These are phyloP conservation scores for Fistulina hepatica DNA, from an alignment of 1,284 basidiomycete genomes.

Conservation along the genomic window DNA sequence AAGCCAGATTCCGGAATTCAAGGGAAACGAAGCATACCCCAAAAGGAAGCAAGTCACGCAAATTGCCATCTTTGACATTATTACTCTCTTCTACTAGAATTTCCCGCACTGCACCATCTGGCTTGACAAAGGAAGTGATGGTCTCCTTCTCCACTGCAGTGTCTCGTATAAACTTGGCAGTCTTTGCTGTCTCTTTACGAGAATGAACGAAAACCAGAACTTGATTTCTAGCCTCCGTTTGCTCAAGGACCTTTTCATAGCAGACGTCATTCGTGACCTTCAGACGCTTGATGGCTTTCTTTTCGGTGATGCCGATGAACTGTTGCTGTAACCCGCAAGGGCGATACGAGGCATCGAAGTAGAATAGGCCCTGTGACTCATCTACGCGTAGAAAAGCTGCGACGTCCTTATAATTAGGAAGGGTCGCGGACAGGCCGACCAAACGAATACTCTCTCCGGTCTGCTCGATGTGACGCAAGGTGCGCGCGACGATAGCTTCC, in stretches of 20 bases:
- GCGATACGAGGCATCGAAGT: constrained; percentile 90
- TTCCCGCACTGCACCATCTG: constrained; percentile 81
- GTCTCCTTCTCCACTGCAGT: constrained; percentile 95
- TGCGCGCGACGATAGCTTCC: constrained; percentile 85
- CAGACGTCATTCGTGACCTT: constrained; percentile 99
- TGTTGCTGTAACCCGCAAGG: constrained; percentile 95
- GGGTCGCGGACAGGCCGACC: constrained; percentile 90
- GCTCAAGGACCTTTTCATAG: constrained; percentile 96
- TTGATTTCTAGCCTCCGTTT: constrained; percentile 85
- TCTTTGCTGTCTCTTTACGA: constrained; percentile 97
- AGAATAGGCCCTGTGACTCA: constrained; percentile 86
- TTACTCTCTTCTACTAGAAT: constrained; percentile 79
- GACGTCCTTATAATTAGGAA: constrained; percentile 99
- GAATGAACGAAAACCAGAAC: constrained; percentile 97
- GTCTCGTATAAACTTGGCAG: constrained; percentile 90
- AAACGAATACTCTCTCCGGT: constrained; percentile 88
- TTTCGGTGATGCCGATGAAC: constrained; percentile 97
- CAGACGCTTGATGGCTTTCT: constrained; percentile 98
- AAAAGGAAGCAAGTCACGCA: constrained; percentile 89
- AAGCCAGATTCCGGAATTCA: too few species aligned
- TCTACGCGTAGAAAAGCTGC: constrained; percentile 97
- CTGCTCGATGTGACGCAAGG: constrained; percentile 93
- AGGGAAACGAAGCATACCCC: too few species aligned
- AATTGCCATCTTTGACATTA: constrained; percentile 75
- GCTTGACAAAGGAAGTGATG: constrained; percentile 89